Conservation (phyloP, 805 yeast genomes). For the Teunomyces atbi region DNA sequence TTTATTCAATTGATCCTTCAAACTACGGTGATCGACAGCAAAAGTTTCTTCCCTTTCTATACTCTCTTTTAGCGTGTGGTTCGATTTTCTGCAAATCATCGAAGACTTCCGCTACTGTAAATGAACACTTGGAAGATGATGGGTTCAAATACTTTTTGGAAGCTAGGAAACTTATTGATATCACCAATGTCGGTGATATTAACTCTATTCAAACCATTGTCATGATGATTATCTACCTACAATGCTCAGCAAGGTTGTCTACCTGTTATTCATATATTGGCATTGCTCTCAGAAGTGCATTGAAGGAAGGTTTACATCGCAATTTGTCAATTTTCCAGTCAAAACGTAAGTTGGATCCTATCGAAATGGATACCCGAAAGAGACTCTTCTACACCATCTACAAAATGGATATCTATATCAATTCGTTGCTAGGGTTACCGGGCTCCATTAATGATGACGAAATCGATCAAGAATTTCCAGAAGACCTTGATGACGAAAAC, state of each 20-base stretch:
- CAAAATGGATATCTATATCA: conserved; percentile 87
- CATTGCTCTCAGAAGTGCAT: conserved; percentile 76
- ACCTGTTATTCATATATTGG: conserved; percentile 91
- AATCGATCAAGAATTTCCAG: conserved; percentile 83
- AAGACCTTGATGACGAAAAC: conserved; percentile 83
- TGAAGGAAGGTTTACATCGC: conserved; percentile 81
- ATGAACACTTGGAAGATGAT: conserved; percentile 59
- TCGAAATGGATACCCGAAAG: conserved; percentile 80
- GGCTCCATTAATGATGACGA: conserved; percentile 72
- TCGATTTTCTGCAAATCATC: conserved; percentile 64
- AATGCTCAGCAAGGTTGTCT: conserved; percentile 82
- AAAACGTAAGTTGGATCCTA: conserved; percentile 60
- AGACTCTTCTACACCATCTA: conserved; percentile 86
- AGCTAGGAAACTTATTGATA: conserved; percentile 75
- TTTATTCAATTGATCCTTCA: conserved; percentile 74
- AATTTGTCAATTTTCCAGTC: conserved; percentile 49
- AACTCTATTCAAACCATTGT: conserved; percentile 83
- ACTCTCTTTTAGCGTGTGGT: conserved; percentile 88
- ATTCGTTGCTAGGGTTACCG: conserved; percentile 84
- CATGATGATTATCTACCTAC: conserved; percentile 80
- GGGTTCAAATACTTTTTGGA: conserved; percentile 79
- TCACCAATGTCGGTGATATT: conserved; percentile 79
- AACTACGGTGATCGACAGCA: conserved; percentile 71
- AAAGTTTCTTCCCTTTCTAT: conserved; percentile 73
- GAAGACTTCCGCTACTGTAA: conserved; percentile 14